phyloP scores from a whole-genome alignment of 306 rosid genomes.

The Cicer chorassanicum region DNA sequence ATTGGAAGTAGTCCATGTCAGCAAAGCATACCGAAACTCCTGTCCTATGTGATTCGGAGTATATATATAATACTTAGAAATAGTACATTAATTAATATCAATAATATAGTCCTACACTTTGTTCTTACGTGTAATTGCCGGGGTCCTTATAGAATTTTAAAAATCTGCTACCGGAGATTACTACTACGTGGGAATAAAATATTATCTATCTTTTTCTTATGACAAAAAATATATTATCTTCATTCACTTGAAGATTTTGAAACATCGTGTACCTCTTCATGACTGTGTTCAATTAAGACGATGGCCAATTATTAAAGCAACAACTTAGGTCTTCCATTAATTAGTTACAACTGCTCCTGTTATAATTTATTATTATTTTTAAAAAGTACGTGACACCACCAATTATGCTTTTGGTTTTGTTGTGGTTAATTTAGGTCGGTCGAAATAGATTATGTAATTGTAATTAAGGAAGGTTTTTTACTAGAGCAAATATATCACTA shows the following conservation, averaged over 20 bases:
- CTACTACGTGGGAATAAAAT: not conserved
- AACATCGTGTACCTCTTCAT: slow-evolving; percentile 17
- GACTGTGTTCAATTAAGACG: slow-evolving; percentile 33
- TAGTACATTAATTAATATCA: not conserved
- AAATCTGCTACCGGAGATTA: slow-evolving; percentile 17
- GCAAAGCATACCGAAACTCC: slow-evolving; percentile 40
- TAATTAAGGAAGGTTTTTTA: not conserved
- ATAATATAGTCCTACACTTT: slow-evolving; percentile 7
- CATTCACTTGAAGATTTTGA: slow-evolving; percentile 34
- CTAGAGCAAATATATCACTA: not conserved
- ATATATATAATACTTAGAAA: slow-evolving; percentile 20
- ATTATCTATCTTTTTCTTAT: not conserved
- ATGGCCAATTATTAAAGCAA: slow-evolving; percentile 41
- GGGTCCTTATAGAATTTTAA: not conserved
- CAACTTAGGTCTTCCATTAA: slow-evolving; percentile 14
- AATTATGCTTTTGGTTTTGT: not conserved
- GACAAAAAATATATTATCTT: slow-evolving; percentile 34
- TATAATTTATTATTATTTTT: not conserved
- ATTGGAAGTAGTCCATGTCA: slow-evolving; percentile 43
- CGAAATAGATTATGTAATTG: not conserved
- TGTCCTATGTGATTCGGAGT: slow-evolving; percentile 32
- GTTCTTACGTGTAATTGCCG: slow-evolving; percentile 23
- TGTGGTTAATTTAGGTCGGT: not conserved
- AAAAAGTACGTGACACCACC: not conserved
- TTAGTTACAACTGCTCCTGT: slow-evolving; percentile 8